A percentile compares a stretch with the other conserved stretches of the same genome.
Evolutionary conservation across 179 eudicot species (phyloP).

Genomic region (Patellifolia procumbens): DNA sequence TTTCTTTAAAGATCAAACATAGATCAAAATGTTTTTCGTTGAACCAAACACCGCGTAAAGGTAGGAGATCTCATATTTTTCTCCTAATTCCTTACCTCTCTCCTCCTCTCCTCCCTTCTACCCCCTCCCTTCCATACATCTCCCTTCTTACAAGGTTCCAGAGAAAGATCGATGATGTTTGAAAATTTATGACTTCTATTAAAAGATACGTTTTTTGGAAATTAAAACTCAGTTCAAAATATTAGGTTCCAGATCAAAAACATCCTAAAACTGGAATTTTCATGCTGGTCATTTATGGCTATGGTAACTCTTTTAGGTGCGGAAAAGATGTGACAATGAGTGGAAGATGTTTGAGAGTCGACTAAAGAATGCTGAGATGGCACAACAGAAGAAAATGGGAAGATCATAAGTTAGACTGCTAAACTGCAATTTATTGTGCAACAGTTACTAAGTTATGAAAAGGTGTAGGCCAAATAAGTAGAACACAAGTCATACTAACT

Average conservation of each 20-base stretch:
- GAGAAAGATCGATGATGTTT: background rate
- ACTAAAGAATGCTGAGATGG: conserved; percentile 29
- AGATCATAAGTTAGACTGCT: background rate
- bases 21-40: no score
- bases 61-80: no score
- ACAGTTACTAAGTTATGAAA: background rate
- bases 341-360: conserved; percentile 42
- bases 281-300: no score
- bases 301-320: conserved; percentile 11
- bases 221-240: no score
- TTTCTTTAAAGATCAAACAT: no score
- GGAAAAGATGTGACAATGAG: conserved; percentile 34
- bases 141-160: background rate
- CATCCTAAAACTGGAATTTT: no score
- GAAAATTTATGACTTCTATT: background rate
- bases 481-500: background rate
- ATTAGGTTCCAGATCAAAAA: no score
- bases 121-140: no score
- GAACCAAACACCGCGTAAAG: no score
- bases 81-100: no score
- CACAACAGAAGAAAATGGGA: background rate
- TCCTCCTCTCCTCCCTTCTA: no score
- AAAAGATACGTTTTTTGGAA: no score
- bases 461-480: background rate
- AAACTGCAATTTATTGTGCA: background rate